A percentile compares a stretch with the other conserved stretches of the same genome.
These are phyloP conservation scores for Citrus sp. DNA, from an alignment of 345 rosid genomes.

Conservation along the genomic window DNA sequence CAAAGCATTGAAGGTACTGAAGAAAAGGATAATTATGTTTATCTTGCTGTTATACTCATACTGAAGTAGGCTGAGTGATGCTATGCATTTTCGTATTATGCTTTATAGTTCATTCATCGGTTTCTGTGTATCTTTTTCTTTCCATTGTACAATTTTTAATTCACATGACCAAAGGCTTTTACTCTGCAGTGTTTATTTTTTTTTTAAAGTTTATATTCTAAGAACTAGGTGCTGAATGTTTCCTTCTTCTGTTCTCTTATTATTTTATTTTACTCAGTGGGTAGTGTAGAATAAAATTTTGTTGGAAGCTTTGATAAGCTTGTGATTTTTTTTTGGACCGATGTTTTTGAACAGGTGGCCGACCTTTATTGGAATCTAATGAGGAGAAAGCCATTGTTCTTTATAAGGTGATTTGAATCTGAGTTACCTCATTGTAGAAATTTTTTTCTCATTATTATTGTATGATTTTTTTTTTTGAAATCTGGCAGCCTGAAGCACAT, in stretches of 20 bases:
- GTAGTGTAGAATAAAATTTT: background rate
- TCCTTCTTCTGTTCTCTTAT: background rate
- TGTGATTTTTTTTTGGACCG: background rate
- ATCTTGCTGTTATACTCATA: background rate
- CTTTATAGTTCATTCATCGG: background rate
- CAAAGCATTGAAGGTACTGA: constrained; percentile 63
- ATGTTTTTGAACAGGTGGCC: constrained; percentile 47
- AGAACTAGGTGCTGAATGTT: background rate
- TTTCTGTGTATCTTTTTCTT: background rate
- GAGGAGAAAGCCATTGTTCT: constrained; percentile 94
- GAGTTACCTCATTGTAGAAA: constrained; percentile 6
- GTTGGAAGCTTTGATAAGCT: background rate
- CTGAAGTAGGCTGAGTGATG: background rate
- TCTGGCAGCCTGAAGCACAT: constrained; percentile 65
- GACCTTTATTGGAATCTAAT: constrained; percentile 34
- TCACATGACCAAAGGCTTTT: background rate
- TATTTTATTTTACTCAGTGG: background rate
- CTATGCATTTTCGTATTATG: background rate
- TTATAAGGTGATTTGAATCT: constrained; percentile 49
- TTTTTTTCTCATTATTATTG: background rate
- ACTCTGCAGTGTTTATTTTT: background rate
- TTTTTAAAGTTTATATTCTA: background rate
- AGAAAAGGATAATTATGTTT: background rate
- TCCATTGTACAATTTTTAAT: background rate
- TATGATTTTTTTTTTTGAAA: constrained; percentile 16